phyloP scores from a whole-genome alignment of 305 asterid species.

The Fraxinus floribunda region DNA sequence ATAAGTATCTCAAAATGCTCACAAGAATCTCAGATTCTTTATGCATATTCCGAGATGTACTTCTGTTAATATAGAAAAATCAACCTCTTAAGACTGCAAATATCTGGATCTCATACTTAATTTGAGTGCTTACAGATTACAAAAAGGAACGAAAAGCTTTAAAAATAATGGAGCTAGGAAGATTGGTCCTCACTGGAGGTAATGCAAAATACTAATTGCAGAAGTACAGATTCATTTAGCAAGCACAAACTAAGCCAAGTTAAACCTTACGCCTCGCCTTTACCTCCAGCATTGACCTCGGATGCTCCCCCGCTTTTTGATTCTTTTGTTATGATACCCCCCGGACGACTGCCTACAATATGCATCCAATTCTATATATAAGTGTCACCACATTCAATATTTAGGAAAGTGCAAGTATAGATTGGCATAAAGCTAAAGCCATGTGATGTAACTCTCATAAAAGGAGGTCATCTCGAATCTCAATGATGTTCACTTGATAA shows the following conservation, averaged over 20 bases:
- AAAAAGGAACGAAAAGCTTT: neutral
- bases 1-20: neutral
- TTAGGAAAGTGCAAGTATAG: constrained; percentile 2
- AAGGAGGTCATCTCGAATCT: neutral
- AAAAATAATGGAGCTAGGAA: neutral
- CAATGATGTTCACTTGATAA: neutral
- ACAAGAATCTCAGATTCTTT: neutral
- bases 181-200: neutral
- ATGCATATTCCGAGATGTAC: neutral
- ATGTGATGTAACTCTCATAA: neutral
- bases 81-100: neutral
- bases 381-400: neutral
- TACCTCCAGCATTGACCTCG: constrained; percentile 27
- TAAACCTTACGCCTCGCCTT: constrained; percentile 26
- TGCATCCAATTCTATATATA: neutral
- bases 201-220: neutral
- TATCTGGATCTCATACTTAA: neutral
- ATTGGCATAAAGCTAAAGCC: neutral
- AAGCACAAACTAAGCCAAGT: neutral
- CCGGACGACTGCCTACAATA: constrained; percentile 35
- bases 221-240: neutral
- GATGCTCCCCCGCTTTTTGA: constrained; percentile 26
- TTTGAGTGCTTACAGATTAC: neutral
- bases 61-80: neutral
- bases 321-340: constrained; percentile 26